A percentile compares a stretch with the other conserved stretches of the same genome.
Evolutionary conservation across 345 rosid species (phyloP).

Genomic region (Eucalyptus lansdowneana): DNA sequence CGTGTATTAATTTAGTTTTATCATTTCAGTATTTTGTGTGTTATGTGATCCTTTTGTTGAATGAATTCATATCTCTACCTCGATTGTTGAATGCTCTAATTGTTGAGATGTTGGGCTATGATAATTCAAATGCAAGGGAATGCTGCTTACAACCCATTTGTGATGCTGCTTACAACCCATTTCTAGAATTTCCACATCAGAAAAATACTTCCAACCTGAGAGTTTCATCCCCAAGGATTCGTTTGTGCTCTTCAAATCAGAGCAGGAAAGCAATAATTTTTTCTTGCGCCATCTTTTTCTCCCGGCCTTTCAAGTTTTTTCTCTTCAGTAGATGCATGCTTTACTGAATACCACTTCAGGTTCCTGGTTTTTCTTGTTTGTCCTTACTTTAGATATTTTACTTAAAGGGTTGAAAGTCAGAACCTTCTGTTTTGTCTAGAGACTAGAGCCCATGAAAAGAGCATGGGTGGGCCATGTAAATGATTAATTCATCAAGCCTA

Average conservation of each 20-base stretch:
- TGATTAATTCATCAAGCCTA: background rate
- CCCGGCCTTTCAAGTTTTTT: background rate
- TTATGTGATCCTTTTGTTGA: background rate
- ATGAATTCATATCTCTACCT: background rate
- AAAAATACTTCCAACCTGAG: background rate
- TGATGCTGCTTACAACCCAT: background rate
- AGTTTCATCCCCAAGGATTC: background rate
- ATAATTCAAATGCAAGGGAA: background rate
- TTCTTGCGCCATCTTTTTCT: background rate
- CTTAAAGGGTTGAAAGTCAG: background rate
- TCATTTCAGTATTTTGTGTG: background rate
- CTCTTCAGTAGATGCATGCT: background rate
- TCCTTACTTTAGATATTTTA: background rate
- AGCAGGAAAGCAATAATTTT: background rate
- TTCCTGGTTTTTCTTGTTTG: background rate
- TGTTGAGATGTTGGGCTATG: background rate
- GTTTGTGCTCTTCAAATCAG: background rate
- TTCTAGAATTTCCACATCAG: background rate
- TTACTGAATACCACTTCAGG: background rate
- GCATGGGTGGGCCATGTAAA: background rate
- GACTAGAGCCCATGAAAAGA: background rate
- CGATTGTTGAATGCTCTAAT: background rate
- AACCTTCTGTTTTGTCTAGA: background rate
- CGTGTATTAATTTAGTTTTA: background rate
- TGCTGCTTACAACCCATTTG: background rate